Conservation (phyloP, 345 rosid genomes). For the Geranium rotundifolium region DNA sequence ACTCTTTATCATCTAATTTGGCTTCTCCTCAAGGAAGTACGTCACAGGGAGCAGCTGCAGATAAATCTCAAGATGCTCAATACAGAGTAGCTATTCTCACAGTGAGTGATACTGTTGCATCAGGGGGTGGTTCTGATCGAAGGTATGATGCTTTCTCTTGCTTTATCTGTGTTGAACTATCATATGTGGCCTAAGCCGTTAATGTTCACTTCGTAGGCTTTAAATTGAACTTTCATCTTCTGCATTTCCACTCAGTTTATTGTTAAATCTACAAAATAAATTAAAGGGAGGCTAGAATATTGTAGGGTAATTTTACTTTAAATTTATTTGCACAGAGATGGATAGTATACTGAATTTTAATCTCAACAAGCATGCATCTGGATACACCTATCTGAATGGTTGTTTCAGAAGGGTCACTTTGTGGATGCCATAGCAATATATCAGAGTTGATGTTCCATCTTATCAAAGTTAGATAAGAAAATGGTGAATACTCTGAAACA, state of each 20-base stretch:
- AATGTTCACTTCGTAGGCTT: not conserved
- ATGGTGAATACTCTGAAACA: not conserved
- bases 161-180: not conserved
- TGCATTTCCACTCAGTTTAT: not conserved
- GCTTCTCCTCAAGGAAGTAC: constrained; percentile 22
- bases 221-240: not conserved
- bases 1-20: constrained; percentile 21
- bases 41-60: constrained; percentile 14
- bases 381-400: constrained; percentile 17
- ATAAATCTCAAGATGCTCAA: constrained; percentile 20
- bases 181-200: not conserved
- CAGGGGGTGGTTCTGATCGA: constrained; percentile 79
- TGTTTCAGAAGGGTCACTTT: constrained; percentile 18
- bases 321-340: not conserved
- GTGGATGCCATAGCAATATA: constrained; percentile 23
- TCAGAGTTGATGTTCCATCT: constrained; percentile 24
- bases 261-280: not conserved
- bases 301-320: no score
- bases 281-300: not conserved
- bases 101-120: constrained; percentile 87
- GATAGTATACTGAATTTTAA: not conserved
- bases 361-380: constrained; percentile 12
- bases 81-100: constrained; percentile 69
- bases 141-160: constrained; percentile 37
- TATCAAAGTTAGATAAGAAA: constrained; percentile 13